These are phyloP conservation scores for Leptographium galeiforme DNA, from an alignment of 2,329 filamentous ascomycete species.

Conservation along the genomic window DNA sequence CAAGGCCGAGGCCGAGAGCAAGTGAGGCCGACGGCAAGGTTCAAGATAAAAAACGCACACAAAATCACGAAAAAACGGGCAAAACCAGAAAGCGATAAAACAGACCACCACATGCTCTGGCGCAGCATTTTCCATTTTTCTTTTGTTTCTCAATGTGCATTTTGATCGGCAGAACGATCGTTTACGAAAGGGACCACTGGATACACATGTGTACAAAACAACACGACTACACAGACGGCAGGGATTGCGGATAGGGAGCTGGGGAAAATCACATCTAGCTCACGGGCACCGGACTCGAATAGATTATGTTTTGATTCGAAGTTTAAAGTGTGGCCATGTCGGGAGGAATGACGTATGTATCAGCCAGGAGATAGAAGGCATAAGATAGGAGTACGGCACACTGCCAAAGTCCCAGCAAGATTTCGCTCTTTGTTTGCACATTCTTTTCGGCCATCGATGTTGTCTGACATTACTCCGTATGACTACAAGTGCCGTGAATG, in stretches of 20 bases:
- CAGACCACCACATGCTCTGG: background rate
- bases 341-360: too few species aligned
- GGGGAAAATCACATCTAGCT: background rate
- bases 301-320: background rate
- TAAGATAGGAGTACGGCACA: too few species aligned
- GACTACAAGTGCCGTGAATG: too few species aligned
- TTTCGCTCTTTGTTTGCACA: too few species aligned
- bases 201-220: background rate
- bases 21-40: background rate
- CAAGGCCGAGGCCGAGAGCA: slow-evolving; percentile 17
- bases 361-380: too few species aligned
- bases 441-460: too few species aligned
- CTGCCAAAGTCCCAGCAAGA: too few species aligned
- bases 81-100: slow-evolving; percentile 1
- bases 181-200: background rate
- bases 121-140: background rate
- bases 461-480: too few species aligned
- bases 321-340: too few species aligned
- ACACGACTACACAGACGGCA: background rate
- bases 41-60: background rate
- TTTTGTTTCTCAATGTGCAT: background rate
- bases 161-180: background rate
- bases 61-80: background rate
- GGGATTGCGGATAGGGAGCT: background rate
- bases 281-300: background rate